These are phyloP conservation scores for Monilinia fructicola DNA, from an alignment of 2,329 filamentous ascomycete species.

Conservation along the genomic window DNA sequence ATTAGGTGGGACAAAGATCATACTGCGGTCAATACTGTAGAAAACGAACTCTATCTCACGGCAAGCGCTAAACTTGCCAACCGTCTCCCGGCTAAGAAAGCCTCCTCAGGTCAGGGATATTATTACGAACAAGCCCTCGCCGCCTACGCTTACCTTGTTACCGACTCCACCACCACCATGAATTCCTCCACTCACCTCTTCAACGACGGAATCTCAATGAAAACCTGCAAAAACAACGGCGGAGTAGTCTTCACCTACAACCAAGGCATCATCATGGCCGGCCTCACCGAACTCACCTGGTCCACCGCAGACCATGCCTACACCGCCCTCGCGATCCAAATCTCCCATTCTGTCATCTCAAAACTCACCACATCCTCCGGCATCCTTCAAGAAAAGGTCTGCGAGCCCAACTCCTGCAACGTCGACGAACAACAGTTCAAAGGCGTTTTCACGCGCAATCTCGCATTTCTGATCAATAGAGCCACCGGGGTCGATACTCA, in stretches of 20 bases:
- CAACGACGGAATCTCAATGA: conserved; percentile 52
- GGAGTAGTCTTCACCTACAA: conserved; percentile 53
- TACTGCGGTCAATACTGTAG: conserved; percentile 55
- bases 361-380: conserved; percentile 47
- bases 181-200: conserved; percentile 50
- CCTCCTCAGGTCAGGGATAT: conserved; percentile 49
- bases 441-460: conserved; percentile 66
- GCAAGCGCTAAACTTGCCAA: conserved; percentile 56
- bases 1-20: conserved; percentile 53
- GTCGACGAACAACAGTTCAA: conserved; percentile 66
- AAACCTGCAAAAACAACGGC: conserved; percentile 52
- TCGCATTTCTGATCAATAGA: conserved; percentile 54
- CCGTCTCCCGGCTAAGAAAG: conserved; percentile 47
- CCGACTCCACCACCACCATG: conserved; percentile 47
- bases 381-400: conserved; percentile 52
- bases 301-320: conserved; percentile 46
- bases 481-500: conserved; percentile 14
- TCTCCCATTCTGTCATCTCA: conserved; percentile 55
- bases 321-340: conserved; percentile 51
- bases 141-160: conserved; percentile 52
- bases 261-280: conserved; percentile 61
- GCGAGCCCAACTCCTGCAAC: conserved; percentile 49
- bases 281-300: conserved; percentile 57
- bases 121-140: conserved; percentile 56
- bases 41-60: conserved; percentile 57